Conservation (phyloP, 805 yeast species). For the Metschnikowia peoriensis region DNA sequence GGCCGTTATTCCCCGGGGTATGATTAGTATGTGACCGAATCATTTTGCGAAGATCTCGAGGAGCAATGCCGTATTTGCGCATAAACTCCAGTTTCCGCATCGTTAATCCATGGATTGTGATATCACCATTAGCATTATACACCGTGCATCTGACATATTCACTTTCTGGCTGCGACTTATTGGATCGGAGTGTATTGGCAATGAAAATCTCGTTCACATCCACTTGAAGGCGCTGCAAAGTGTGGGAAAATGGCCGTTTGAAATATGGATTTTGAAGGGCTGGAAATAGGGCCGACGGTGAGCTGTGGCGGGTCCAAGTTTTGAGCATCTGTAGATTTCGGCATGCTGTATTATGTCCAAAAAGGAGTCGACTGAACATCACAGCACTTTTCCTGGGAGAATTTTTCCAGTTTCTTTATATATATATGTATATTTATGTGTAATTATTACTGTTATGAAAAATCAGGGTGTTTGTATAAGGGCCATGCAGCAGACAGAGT, state of each 20-base stretch:
- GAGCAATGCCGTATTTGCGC: slow-evolving; percentile 44
- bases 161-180: slow-evolving; percentile 22
- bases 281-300: background rate
- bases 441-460: no score
- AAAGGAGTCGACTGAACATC: background rate
- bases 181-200: slow-evolving; percentile 18
- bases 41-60: slow-evolving; percentile 59
- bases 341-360: background rate
- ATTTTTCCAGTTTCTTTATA: no score
- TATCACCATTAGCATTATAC: slow-evolving; percentile 46
- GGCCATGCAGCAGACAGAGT: no score
- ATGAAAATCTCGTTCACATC: slow-evolving; percentile 17
- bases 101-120: slow-evolving; percentile 45
- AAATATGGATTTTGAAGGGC: background rate
- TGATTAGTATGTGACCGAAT: slow-evolving; percentile 27
- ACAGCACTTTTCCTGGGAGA: no score
- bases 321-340: background rate
- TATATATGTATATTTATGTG: no score
- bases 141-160: slow-evolving; percentile 47
- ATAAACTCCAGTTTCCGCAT: slow-evolving; percentile 43
- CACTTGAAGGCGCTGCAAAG: background rate
- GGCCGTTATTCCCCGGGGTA: slow-evolving; percentile 16
- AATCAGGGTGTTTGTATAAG: no score
- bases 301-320: background rate
- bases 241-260: slow-evolving; percentile 1